Conservation (phyloP, 1,284 basidiomycete species). For the Stereum hirsutum region DNA sequence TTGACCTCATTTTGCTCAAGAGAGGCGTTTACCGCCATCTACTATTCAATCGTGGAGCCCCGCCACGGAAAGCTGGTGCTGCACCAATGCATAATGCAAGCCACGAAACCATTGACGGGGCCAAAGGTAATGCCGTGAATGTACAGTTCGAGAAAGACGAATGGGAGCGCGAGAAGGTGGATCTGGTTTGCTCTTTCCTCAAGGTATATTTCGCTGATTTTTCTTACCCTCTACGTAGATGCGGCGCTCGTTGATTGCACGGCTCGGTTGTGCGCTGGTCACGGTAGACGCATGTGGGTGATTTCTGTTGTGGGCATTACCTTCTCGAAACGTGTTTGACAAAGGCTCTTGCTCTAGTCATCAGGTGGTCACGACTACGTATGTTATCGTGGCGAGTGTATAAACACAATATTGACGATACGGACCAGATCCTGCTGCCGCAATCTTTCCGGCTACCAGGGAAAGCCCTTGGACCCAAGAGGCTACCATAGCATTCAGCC, state of each 20-base stretch:
- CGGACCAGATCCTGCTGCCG: background rate
- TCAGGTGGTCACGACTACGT: constrained; percentile 69
- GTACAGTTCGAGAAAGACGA: constrained; percentile 3
- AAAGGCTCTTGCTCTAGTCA: constrained; percentile 34
- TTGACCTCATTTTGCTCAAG: constrained; percentile 85
- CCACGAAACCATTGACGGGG: background rate
- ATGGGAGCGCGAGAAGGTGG: constrained; percentile 12
- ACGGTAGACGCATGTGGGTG: constrained; percentile 57
- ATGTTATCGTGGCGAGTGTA: constrained; percentile 11
- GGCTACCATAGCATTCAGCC: constrained; percentile 38
- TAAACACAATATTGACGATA: background rate
- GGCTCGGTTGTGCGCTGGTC: constrained; percentile 48
- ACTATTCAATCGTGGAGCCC: constrained; percentile 77
- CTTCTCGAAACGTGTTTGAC: background rate
- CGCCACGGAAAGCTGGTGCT: constrained; percentile 37
- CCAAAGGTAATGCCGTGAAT: background rate
- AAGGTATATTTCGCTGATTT: background rate
- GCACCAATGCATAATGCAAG: constrained; percentile 8
- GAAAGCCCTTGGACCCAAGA: constrained; percentile 19
- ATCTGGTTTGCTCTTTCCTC: constrained; percentile 3
- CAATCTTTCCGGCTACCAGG: constrained; percentile 3
- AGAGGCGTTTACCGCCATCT: constrained; percentile 83
- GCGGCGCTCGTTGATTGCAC: constrained; percentile 46
- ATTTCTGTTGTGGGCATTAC: no score
- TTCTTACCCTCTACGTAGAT: constrained; percentile 30